These are phyloP conservation scores for Cladosporium velox DNA, from an alignment of 2,329 filamentous ascomycete genomes.

Conservation along the genomic window DNA sequence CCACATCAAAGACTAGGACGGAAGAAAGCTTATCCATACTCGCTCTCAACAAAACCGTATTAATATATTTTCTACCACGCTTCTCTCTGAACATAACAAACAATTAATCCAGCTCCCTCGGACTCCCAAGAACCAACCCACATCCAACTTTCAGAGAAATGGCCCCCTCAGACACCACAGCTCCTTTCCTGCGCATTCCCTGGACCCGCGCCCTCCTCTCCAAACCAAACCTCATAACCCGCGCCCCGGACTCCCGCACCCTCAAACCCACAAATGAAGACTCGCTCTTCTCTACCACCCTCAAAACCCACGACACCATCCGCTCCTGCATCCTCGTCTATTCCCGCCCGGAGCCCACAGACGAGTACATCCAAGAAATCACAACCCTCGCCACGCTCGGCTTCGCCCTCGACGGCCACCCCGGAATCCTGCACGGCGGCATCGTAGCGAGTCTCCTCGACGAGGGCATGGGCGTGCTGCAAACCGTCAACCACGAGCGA, in stretches of 20 bases:
- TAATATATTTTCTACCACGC: background rate
- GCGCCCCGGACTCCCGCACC: constrained; percentile 40
- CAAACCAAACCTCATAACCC: constrained; percentile 42
- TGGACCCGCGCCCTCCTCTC: constrained; percentile 36
- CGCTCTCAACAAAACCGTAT: constrained; percentile 10
- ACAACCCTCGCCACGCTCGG: constrained; percentile 50
- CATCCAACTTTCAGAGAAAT: constrained; percentile 1
- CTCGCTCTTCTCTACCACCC: constrained; percentile 55
- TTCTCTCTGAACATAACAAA: background rate
- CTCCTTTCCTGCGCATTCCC: constrained; percentile 35
- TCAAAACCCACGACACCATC: constrained; percentile 55
- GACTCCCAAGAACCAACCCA: background rate
- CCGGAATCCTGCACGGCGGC: constrained; percentile 58
- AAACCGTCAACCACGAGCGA: constrained; percentile 46
- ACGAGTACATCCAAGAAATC: constrained; percentile 39
- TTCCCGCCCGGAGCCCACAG: constrained; percentile 34
- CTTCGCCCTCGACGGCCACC: constrained; percentile 56
- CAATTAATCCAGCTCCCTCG: background rate
- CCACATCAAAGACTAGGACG: background rate
- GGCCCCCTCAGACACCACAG: constrained; percentile 30
- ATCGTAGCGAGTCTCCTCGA: constrained; percentile 61
- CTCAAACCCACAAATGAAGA: constrained; percentile 50
- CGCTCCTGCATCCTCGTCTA: constrained; percentile 49
- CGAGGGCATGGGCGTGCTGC: constrained; percentile 56
- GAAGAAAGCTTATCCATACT: constrained; percentile 4